phyloP scores from a whole-genome alignment of 441 rosid species.

The Gossypium gossypioides region DNA sequence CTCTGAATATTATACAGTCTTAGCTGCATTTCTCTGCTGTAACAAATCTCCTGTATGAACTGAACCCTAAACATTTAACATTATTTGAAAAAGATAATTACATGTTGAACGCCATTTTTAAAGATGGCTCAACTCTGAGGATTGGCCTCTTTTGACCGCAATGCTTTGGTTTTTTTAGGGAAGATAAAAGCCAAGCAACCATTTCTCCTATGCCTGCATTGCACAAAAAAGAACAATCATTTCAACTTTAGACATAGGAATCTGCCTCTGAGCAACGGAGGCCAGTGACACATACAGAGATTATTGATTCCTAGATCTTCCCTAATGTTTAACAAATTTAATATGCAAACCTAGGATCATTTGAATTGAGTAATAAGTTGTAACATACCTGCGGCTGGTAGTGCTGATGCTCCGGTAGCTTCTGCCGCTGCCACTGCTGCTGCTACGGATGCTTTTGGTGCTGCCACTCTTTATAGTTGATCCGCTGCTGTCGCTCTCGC shows the following conservation, averaged over 20 bases:
- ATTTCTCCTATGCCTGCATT: slow-evolving; percentile 24
- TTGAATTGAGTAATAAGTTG: background rate
- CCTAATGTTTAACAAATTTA: background rate
- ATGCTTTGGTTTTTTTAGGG: slow-evolving; percentile 11
- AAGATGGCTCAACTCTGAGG: background rate
- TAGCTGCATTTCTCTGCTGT: background rate
- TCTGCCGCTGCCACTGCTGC: slow-evolving; percentile 29
- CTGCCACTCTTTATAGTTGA: slow-evolving; percentile 40
- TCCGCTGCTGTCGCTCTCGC: slow-evolving; percentile 33
- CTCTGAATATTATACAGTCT: slow-evolving; percentile 5
- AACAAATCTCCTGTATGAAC: background rate
- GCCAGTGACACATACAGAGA: background rate
- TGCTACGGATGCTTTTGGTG: slow-evolving; percentile 40
- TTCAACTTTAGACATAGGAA: background rate
- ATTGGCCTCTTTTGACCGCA: background rate
- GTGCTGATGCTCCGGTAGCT: slow-evolving; percentile 27
- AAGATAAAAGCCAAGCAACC: slow-evolving; percentile 34
- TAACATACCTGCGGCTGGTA: slow-evolving; percentile 28
- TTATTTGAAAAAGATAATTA: slow-evolving; percentile 12
- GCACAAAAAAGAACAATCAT: background rate
- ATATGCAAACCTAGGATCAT: background rate
- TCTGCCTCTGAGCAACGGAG: too few relatives aligned
- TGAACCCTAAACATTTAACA: background rate
- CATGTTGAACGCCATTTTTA: background rate
- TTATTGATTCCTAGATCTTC: background rate